A percentile compares a stretch with the other conserved stretches of the same genome.
phyloP scores from a whole-genome alignment of 768 basidiomycete species.

The Lactifluus volemus region DNA sequence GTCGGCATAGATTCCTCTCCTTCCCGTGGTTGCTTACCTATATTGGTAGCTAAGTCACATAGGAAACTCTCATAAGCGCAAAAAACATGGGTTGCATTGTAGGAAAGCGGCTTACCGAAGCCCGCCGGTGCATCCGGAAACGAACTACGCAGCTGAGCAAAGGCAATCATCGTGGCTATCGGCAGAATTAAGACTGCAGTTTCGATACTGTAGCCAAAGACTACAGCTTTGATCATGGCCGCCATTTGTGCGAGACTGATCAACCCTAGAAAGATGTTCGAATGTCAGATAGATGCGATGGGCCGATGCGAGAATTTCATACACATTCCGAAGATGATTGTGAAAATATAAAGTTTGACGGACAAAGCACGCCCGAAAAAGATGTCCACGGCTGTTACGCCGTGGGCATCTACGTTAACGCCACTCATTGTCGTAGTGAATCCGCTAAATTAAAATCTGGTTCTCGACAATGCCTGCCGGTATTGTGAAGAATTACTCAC shows the following conservation, averaged over 20 bases:
- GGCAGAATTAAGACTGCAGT: slow-evolving; percentile 22
- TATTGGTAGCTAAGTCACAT: neutral
- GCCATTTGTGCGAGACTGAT: slow-evolving; percentile 8
- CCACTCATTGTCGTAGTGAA: neutral
- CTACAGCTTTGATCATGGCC: slow-evolving; percentile 10
- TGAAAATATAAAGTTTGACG: slow-evolving; percentile 6
- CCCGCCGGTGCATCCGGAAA: slow-evolving; percentile 23
- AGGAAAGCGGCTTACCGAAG: slow-evolving; percentile 17
- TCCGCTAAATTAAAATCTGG: neutral
- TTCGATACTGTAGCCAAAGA: slow-evolving; percentile 20
- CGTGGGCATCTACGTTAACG: neutral
- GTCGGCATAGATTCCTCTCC: neutral
- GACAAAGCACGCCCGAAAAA: neutral
- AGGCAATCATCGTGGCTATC: slow-evolving; percentile 24
- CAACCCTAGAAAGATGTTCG: neutral
- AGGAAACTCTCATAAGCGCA: neutral
- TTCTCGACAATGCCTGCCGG: neutral
- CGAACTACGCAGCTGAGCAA: slow-evolving; percentile 22
- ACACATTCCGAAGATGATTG: slow-evolving; percentile 15
- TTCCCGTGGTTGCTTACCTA: neutral
- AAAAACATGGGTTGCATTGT: no score
- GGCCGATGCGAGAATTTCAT: neutral
- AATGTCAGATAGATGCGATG: neutral
- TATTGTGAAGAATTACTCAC: neutral
- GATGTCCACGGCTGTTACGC: neutral